These are phyloP conservation scores for Penicillium antarcticum DNA, from an alignment of 495 filamentous ascomycete genomes.

Conservation along the genomic window DNA sequence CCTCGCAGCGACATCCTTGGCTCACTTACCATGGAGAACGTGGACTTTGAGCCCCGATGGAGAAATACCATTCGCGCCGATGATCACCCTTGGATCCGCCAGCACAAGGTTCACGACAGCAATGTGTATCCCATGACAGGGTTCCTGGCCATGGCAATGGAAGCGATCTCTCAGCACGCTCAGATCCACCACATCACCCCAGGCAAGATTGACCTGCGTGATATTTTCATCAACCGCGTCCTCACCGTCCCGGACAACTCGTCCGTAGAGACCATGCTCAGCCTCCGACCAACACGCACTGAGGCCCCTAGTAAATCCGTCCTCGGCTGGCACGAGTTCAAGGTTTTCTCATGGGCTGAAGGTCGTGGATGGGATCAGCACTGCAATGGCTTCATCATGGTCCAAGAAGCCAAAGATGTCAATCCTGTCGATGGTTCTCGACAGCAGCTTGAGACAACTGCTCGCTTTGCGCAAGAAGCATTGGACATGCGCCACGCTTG, in stretches of 20 bases:
- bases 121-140: slow-evolving; percentile 50
- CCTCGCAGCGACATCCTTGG: slow-evolving; percentile 30
- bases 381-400: slow-evolving; percentile 35
- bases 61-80: slow-evolving; percentile 27
- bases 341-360: slow-evolving; percentile 32
- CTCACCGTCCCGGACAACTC: slow-evolving; percentile 35
- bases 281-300: slow-evolving; percentile 15
- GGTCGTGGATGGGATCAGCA: slow-evolving; percentile 40
- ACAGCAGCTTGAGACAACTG: neutral
- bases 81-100: slow-evolving; percentile 35
- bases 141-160: slow-evolving; percentile 49
- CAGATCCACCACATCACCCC: slow-evolving; percentile 19
- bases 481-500: slow-evolving; percentile 9
- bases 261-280: slow-evolving; percentile 30
- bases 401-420: slow-evolving; percentile 25
- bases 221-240: slow-evolving; percentile 37
- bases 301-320: slow-evolving; percentile 25
- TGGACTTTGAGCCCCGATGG: slow-evolving; percentile 30
- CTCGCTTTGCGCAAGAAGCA: neutral
- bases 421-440: slow-evolving; percentile 21
- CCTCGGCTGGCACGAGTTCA: slow-evolving; percentile 43
- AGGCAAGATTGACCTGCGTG: slow-evolving; percentile 27
- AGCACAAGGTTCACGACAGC: slow-evolving; percentile 44
- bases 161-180: slow-evolving; percentile 45
- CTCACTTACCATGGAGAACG: slow-evolving; percentile 17